Percentiles rank a stretch among this genome's conserved stretches.
Evolutionary conservation across 2,329 filamentous ascomycete species (phyloP).

Genomic region (Coniochaeta prunicola): DNA sequence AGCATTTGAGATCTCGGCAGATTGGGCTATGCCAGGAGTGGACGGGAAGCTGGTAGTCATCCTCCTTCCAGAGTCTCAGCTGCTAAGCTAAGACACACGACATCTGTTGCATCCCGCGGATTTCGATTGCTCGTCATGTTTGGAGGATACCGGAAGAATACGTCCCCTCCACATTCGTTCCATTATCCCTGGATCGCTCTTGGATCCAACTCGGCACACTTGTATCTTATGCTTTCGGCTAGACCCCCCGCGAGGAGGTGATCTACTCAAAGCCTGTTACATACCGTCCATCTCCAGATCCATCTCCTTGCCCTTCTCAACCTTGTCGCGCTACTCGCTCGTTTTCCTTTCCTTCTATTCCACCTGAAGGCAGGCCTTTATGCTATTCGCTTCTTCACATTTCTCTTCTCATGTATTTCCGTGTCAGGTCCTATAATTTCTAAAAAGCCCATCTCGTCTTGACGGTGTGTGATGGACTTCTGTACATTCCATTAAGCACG

Average conservation of each 20-base stretch:
- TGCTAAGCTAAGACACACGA: not conserved
- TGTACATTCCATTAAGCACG: not conserved
- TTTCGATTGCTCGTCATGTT: not conserved
- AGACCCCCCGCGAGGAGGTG: constrained; percentile 9
- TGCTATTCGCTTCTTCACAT: constrained; percentile 8
- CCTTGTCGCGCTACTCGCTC: not conserved
- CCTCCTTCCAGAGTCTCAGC: not conserved
- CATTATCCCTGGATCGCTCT: constrained; percentile 12
- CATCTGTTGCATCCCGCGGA: not conserved
- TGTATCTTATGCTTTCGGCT: constrained; percentile 12
- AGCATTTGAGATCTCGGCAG: constrained; percentile 2
- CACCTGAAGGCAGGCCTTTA: constrained; percentile 17
- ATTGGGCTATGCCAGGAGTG: not conserved
- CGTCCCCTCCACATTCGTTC: not conserved
- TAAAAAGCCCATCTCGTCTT: not conserved
- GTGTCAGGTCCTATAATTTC: not conserved
- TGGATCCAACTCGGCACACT: constrained; percentile 10
- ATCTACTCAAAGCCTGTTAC: constrained; percentile 11
- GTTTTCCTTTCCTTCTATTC: constrained; percentile 9
- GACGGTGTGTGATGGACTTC: not conserved
- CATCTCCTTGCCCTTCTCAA: constrained; percentile 4
- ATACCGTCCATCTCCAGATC: constrained; percentile 6
- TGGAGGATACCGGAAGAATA: constrained; percentile 8
- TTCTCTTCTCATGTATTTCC: constrained; percentile 3
- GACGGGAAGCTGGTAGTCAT: not conserved